Evolutionary conservation across 768 basidiomycete genomes (phyloP).

Genomic region (Xerocomellus chrysenteron): DNA sequence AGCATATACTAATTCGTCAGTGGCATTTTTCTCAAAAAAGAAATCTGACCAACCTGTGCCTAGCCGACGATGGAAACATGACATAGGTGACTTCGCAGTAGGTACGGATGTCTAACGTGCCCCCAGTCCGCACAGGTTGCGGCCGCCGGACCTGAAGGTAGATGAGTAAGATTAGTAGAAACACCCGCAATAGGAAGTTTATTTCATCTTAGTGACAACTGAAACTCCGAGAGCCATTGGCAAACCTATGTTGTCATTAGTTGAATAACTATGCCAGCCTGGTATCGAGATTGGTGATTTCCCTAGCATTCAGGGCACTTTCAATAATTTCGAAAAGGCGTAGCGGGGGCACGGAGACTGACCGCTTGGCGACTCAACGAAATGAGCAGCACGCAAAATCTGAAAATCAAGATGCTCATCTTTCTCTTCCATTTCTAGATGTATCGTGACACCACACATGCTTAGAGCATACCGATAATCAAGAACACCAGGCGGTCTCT

Average conservation of each 20-base stretch:
- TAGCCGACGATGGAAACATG: background rate
- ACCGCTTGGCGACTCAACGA: background rate
- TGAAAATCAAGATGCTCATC: background rate
- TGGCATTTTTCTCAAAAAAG: background rate
- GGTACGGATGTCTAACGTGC: background rate
- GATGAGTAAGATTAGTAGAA: background rate
- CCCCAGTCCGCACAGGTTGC: too few species aligned
- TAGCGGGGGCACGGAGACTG: too few species aligned
- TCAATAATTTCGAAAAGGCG: background rate
- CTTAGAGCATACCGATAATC: background rate
- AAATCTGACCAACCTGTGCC: background rate
- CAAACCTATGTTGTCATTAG: background rate
- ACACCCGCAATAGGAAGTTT: background rate
- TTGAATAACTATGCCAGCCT: background rate
- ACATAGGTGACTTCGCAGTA: background rate
- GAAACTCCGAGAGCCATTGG: too few species aligned
- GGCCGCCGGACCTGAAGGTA: background rate
- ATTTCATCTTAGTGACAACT: background rate
- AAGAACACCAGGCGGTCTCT: slow-evolving; percentile 16
- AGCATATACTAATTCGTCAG: background rate
- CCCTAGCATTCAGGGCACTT: background rate
- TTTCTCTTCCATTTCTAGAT: slow-evolving; percentile 4
- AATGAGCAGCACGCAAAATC: background rate
- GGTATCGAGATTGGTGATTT: background rate
- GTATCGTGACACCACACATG: background rate